Evolutionary conservation across 108 stramenopile genomes (phyloP).

Genomic region (Stephanodiscus triporus): DNA sequence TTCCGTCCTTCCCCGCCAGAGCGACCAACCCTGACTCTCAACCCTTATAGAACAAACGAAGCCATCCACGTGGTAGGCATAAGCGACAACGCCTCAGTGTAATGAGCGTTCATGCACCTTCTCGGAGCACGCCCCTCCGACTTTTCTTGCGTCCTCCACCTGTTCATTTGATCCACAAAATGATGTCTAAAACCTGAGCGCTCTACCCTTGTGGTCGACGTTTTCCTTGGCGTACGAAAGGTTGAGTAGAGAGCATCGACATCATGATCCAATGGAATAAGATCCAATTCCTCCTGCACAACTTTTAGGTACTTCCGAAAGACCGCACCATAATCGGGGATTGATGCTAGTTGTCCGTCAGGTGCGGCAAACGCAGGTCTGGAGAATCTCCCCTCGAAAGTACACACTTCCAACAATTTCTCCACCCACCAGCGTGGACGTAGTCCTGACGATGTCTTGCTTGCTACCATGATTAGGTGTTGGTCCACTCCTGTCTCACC

Average conservation of each 20-base stretch:
- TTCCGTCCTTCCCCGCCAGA: too few species aligned
- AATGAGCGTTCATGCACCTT: constrained; percentile 13
- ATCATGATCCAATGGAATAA: neutral
- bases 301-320: neutral
- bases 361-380: constrained; percentile 18
- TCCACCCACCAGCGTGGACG: constrained; percentile 24
- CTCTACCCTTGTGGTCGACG: neutral
- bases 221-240: constrained; percentile 5
- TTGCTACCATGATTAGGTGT: constrained; percentile 15
- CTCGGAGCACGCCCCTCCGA: constrained; percentile 3
- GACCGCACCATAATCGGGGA: constrained; percentile 11
- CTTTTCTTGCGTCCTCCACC: constrained; percentile 12
- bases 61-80: constrained; percentile 23
- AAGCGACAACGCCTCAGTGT: constrained; percentile 3
- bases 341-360: neutral
- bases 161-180: constrained; percentile 17
- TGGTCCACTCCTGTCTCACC: constrained; percentile 7
- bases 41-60: constrained; percentile 19
- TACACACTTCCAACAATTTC: constrained; percentile 22
- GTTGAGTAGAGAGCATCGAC: neutral
- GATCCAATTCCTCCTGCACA: neutral
- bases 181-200: neutral
- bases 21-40: neutral
- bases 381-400: neutral
- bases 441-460: constrained; percentile 7